Percentiles rank a stretch among this genome's conserved stretches.
These are phyloP conservation scores for Coemansia sp. DNA, from an alignment of 192 early-diverging fungal species.

Conservation along the genomic window DNA sequence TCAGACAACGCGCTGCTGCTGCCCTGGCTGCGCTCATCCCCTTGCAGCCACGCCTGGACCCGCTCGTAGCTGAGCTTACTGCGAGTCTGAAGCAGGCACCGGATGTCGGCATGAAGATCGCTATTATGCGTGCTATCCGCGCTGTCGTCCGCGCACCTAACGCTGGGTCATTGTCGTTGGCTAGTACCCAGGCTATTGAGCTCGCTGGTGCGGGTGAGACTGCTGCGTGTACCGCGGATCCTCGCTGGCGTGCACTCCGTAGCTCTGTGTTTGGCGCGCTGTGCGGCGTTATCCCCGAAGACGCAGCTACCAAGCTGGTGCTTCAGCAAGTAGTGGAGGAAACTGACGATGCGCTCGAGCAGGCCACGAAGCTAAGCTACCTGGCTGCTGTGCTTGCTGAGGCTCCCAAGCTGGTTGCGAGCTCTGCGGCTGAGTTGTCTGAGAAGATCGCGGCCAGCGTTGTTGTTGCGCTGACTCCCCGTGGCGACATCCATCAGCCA, in stretches of 20 bases:
- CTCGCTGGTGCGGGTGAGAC: conserved; percentile 12
- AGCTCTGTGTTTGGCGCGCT: conserved; percentile 44
- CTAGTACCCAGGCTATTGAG: conserved; percentile 45
- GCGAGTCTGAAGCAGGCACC: conserved; percentile 25
- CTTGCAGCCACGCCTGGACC: conserved; percentile 48
- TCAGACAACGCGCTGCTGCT: conserved; percentile 80
- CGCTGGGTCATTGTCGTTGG: conserved; percentile 18
- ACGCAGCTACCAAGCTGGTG: conserved; percentile 23
- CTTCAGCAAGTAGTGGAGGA: conserved; percentile 22
- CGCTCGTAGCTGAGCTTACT: conserved; percentile 47
- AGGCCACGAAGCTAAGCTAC: conserved; percentile 74
- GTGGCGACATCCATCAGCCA: conserved; percentile 36
- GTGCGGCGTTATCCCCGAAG: conserved; percentile 32
- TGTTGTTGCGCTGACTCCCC: conserved; percentile 60
- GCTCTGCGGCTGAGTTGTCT: conserved; percentile 62
- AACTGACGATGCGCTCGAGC: conserved; percentile 33
- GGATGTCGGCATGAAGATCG: conserved; percentile 35
- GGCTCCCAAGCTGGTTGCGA: conserved; percentile 53
- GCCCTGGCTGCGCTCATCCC: conserved; percentile 68
- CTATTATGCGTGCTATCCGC: conserved; percentile 39
- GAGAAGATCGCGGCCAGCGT: conserved; percentile 65
- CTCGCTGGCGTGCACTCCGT: conserved; percentile 33
- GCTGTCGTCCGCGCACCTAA: conserved; percentile 40
- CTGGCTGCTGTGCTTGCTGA: conserved; percentile 72
- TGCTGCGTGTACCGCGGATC: conserved; percentile 14